Conservation (phyloP, 139 green algal species). For the Haematococcus sp. region DNA sequence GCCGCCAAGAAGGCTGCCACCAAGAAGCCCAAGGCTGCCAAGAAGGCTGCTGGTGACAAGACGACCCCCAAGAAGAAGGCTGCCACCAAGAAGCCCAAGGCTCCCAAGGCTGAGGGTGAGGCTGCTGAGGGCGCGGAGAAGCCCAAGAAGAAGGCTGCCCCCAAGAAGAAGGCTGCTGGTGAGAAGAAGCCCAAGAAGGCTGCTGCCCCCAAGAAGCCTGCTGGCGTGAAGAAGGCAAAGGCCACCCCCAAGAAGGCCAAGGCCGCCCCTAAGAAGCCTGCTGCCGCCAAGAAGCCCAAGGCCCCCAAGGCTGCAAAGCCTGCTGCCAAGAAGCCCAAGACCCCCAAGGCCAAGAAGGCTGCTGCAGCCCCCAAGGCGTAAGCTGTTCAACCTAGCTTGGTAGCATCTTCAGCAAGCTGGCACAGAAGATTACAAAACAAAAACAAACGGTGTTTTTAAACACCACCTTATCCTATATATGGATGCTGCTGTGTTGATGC, state of each 20-base stretch:
- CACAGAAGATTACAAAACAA: too few species aligned
- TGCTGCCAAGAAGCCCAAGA: background rate
- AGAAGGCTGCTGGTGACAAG: slow-evolving; percentile 17
- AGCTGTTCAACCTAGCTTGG: too few species aligned
- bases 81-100: slow-evolving; percentile 28
- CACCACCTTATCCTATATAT: too few species aligned
- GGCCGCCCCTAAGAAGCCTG: slow-evolving; percentile 1
- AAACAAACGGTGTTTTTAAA: too few species aligned
- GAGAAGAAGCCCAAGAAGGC: slow-evolving; percentile 25
- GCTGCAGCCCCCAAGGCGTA: too few species aligned
- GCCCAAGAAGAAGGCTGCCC: slow-evolving; percentile 8
- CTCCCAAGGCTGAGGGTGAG: slow-evolving; percentile 11
- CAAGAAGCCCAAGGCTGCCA: slow-evolving; percentile 13
- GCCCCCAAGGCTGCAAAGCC: background rate
- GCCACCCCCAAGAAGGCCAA: too few species aligned
- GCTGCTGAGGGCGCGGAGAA: slow-evolving; percentile 12
- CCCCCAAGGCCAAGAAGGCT: too few species aligned
- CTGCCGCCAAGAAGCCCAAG: slow-evolving; percentile 30
- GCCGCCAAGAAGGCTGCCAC: slow-evolving; percentile 28
- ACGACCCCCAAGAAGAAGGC: slow-evolving; percentile 16
- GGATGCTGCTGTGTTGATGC: too few species aligned
- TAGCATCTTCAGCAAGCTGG: too few species aligned
- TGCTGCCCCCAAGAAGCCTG: slow-evolving; percentile 5
- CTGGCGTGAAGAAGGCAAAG: background rate
- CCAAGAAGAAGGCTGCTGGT: slow-evolving; percentile 12